Evolutionary conservation across 108 stramenopile genomes (phyloP).

Genomic region (Cyclotella sp.): DNA sequence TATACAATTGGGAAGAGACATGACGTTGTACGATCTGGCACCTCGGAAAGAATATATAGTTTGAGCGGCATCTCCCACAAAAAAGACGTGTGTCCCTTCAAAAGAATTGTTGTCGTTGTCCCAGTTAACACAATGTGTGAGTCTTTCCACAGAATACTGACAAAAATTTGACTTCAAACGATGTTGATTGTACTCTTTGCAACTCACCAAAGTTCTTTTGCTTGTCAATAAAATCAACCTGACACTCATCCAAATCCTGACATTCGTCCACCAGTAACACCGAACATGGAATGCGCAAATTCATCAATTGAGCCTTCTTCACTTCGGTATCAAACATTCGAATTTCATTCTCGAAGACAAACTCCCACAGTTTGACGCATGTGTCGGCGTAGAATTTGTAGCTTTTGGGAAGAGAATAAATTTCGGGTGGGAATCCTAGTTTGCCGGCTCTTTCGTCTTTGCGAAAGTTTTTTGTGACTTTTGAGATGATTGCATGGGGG

Average conservation of each 20-base stretch:
- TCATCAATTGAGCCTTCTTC: constrained; percentile 41
- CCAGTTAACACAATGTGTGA: not conserved
- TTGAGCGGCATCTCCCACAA: constrained; percentile 62
- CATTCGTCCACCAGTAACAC: constrained; percentile 53
- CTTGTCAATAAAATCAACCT: constrained; percentile 29
- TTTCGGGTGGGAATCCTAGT: constrained; percentile 35
- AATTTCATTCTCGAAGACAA: constrained; percentile 12
- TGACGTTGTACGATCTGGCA: constrained; percentile 42
- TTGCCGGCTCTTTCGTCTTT: constrained; percentile 25
- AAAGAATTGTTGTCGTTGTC: not conserved
- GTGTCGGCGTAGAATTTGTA: constrained; percentile 43
- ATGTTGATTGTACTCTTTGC: not conserved
- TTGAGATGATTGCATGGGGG: not conserved
- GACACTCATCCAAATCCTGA: constrained; percentile 56
- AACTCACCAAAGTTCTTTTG: constrained; percentile 38
- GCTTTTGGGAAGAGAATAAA: constrained; percentile 26
- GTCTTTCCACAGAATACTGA: too few relatives aligned
- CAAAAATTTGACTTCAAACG: not conserved
- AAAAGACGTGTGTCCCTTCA: constrained; percentile 32
- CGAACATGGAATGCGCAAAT: constrained; percentile 36
- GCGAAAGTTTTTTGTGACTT: constrained; percentile 10
- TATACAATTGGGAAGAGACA: constrained; percentile 21
- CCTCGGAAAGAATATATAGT: constrained; percentile 59
- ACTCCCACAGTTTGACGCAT: constrained; percentile 32
- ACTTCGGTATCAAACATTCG: constrained; percentile 33